phyloP scores from a whole-genome alignment of 2,329 filamentous ascomycete species.

The Pseudogymnoascus sp. region DNA sequence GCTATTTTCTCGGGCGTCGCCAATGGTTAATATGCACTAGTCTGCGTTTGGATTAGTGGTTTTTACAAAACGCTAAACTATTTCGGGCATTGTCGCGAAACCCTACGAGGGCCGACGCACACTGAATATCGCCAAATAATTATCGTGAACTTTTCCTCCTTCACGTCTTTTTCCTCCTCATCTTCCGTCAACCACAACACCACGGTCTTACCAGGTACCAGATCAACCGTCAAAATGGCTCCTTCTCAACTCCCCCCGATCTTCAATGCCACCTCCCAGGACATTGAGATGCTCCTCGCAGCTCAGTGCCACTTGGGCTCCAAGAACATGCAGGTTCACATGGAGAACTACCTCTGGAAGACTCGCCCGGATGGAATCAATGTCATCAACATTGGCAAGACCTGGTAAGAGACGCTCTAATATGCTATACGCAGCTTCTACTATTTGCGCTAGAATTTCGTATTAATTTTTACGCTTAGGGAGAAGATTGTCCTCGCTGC shows the following conservation, averaged over 20 bases:
- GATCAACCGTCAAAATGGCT: conserved; percentile 72
- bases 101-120: conserved; percentile 9
- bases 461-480: conserved; percentile 47
- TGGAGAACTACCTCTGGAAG: conserved; percentile 99
- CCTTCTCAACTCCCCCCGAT: conserved; percentile 86
- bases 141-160: conserved; percentile 26
- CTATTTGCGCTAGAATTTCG: background rate
- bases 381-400: conserved; percentile 99
- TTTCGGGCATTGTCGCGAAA: conserved; percentile 1
- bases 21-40: conserved; percentile 1
- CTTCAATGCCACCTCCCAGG: conserved; percentile 93
- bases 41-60: background rate
- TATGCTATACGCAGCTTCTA: background rate
- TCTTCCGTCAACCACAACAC: conserved; percentile 13
- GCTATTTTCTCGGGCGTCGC: conserved; percentile 13
- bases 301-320: conserved; percentile 94
- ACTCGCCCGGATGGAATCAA: conserved; percentile 97
- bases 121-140: conserved; percentile 25
- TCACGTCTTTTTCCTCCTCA: conserved; percentile 27
- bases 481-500: conserved; percentile 99
- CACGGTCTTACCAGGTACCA: conserved; percentile 31
- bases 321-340: conserved; percentile 99
- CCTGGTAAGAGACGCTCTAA: conserved; percentile 63
- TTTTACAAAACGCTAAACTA: background rate
- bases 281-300: conserved; percentile 99